Evolutionary conservation across 176 grass and related monocot genomes (phyloP), one percentile per base, ranked within the genome.

Genomic region (Aechmea fasciata): DNA sequence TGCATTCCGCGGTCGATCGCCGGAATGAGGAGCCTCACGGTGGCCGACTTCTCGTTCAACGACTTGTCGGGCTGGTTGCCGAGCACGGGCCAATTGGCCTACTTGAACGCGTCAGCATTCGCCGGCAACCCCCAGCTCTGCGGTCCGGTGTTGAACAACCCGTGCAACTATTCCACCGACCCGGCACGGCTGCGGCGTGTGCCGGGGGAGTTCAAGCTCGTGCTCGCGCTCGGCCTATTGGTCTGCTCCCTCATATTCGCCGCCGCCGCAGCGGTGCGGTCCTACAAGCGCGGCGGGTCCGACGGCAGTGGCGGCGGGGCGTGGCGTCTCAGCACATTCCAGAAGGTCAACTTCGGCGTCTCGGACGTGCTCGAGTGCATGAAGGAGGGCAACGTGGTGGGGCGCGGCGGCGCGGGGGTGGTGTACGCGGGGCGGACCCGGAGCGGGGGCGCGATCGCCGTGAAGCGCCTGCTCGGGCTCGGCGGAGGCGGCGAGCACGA

Each of bases 321-420:
- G 33, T 99, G 95, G 95, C 84, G 78, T 50, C 82, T 99, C 61
- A 86, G 87, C 41, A 80, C 95, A 55, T 99, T 99, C 73, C 90
- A 81, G 52, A 93, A 90, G 64, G 87, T 88, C 75, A 87, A 94
- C 49, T 99, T 99, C 78, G 95, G 87, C 26, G 67, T 94, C 14
- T 65, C 77, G 26, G 87, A 93, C 49, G 90, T 99, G 74, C 79
- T 94, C 25, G 95, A 99, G 80, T 82, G 84, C 82, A 94, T 94
- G 95, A 99, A 93, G 77, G 95, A 99, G 0, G 84, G 77, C 7
- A 99, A 99, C 70, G 85, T 99, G 75, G 87, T 99, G 1, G 95
- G 95, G 0, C 90, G 95, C 0, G 95, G 95, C 51, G 95, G 95
- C 3, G 95, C 90, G 1, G 95, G 90, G 1, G 80, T 87, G 57